Conservation (phyloP, 352 stramenopile genomes). For the Phytophthora pistaciae region DNA sequence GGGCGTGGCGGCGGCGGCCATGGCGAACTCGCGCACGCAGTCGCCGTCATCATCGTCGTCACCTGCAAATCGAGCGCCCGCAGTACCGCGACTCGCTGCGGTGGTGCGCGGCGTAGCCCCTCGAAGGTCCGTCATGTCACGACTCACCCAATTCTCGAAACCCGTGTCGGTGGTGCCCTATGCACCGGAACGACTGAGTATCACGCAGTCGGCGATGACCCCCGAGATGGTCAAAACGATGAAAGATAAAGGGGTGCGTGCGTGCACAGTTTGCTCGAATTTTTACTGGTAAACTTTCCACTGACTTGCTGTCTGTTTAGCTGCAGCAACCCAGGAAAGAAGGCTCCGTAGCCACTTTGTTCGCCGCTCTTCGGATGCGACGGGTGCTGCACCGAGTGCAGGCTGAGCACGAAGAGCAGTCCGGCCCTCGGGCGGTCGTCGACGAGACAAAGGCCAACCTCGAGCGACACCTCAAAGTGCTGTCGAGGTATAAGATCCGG, state of each 20-base stretch:
- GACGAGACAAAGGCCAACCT: conserved; percentile 65
- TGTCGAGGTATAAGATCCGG: conserved; percentile 81
- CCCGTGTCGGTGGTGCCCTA: conserved; percentile 68
- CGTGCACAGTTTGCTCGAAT: background rate
- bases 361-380: conserved; percentile 67
- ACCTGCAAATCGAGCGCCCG: background rate
- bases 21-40: conserved; percentile 18
- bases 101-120: conserved; percentile 31
- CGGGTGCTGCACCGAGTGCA: conserved; percentile 53
- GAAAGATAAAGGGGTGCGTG: conserved; percentile 48
- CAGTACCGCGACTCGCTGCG: conserved; percentile 16
- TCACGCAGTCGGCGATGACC: conserved; percentile 60
- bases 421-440: conserved; percentile 18
- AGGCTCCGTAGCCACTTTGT: conserved; percentile 60
- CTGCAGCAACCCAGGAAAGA: conserved; percentile 20
- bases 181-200: conserved; percentile 70
- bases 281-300: no score
- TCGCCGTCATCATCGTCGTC: background rate
- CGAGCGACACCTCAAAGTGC: conserved; percentile 77
- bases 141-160: conserved; percentile 56
- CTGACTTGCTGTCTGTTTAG: no score
- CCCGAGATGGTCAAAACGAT: conserved; percentile 59
- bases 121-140: conserved; percentile 60
- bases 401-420: conserved; percentile 15
- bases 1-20: conserved; percentile 22